A percentile compares a stretch with the other conserved stretches of the same genome.
phyloP scores from a whole-genome alignment of 768 basidiomycete species.

The Calocera viscosa region DNA sequence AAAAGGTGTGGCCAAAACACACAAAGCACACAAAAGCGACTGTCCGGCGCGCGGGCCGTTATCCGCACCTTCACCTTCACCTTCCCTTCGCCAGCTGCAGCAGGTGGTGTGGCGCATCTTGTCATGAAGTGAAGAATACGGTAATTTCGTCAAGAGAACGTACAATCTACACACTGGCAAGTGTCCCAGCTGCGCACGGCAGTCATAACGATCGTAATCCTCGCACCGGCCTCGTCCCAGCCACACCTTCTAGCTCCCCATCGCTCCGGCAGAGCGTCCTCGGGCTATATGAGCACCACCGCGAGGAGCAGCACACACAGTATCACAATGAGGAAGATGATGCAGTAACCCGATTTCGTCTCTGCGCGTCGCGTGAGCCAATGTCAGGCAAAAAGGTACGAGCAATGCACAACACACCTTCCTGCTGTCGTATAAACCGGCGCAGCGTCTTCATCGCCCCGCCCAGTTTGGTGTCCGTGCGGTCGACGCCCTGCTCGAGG shows the following conservation, averaged over 20 bases:
- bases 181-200: too few relatives aligned
- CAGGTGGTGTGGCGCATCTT: too few relatives aligned
- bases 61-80: too few relatives aligned
- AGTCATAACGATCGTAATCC: too few relatives aligned
- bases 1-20: too few relatives aligned
- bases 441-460: slow-evolving; percentile 57
- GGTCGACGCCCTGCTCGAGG: slow-evolving; percentile 59
- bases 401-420: slow-evolving; percentile 36
- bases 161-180: too few relatives aligned
- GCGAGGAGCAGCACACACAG: slow-evolving; percentile 62
- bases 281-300: slow-evolving; percentile 55
- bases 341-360: slow-evolving; percentile 81
- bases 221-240: not conserved
- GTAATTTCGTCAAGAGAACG: too few relatives aligned
- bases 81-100: too few relatives aligned
- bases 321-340: slow-evolving; percentile 69
- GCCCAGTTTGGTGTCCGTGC: slow-evolving; percentile 50
- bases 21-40: too few relatives aligned
- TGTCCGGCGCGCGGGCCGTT: too few relatives aligned
- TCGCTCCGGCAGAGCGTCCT: too few relatives aligned
- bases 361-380: slow-evolving; percentile 33
- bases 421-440: slow-evolving; percentile 73
- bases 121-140: too few relatives aligned
- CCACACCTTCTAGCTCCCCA: not conserved
- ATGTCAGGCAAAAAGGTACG: not conserved